phyloP scores from a whole-genome alignment of 192 early-diverging fungal species.

The Entomortierella lignicola region DNA sequence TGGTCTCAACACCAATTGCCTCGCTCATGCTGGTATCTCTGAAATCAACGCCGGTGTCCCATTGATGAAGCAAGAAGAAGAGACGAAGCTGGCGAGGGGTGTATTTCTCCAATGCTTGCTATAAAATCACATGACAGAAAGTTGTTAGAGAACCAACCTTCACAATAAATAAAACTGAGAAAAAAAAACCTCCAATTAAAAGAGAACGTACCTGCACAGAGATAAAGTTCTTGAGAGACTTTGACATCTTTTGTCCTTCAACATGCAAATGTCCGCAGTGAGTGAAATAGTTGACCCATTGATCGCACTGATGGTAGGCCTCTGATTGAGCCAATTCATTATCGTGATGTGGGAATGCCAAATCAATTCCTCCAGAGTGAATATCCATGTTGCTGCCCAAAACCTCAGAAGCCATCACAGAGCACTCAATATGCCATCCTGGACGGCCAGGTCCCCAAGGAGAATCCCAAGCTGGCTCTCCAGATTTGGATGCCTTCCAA shows the following conservation, averaged over 20 bases:
- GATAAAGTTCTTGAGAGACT: conserved; percentile 98
- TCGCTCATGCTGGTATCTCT: conserved; percentile 80
- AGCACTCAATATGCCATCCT: conserved; percentile 99
- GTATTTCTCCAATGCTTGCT: conserved; percentile 83
- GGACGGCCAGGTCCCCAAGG: conserved; percentile 96
- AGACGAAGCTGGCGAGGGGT: conserved; percentile 88
- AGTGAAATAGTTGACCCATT: conserved; percentile 99
- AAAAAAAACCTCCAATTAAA: neutral
- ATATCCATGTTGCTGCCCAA: conserved; percentile 91
- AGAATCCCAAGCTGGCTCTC: conserved; percentile 94
- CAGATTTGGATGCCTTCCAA: conserved; percentile 94
- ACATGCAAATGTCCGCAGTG: conserved; percentile 96
- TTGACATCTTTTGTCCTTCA: conserved; percentile 98
- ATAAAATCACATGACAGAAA: conserved; percentile 2
- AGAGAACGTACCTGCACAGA: conserved; percentile 72
- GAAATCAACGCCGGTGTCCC: conserved; percentile 91
- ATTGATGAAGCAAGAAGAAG: conserved; percentile 89
- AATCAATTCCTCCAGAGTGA: conserved; percentile 95
- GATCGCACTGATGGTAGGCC: conserved; percentile 87
- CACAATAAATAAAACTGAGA: too few species aligned
- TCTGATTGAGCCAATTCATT: conserved; percentile 98
- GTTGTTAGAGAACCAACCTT: too few species aligned
- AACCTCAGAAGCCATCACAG: conserved; percentile 95
- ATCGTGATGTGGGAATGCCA: conserved; percentile 98
- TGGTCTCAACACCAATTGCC: conserved; percentile 78